Evolutionary conservation across 2,329 filamentous ascomycete genomes (phyloP).

Genomic region (Ophiostoma novo-ulmi): DNA sequence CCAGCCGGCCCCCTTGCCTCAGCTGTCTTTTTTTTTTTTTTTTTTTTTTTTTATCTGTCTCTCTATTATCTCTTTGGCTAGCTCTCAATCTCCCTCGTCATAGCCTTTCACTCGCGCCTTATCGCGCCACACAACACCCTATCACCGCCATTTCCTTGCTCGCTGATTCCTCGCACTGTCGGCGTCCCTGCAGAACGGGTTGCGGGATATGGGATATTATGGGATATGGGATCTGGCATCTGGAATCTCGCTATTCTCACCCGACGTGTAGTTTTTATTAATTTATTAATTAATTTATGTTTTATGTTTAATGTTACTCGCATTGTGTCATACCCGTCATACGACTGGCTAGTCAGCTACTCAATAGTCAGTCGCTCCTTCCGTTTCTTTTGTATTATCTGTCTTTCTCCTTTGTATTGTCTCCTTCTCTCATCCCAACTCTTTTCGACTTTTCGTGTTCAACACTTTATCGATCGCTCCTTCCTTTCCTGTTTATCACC

Average conservation of each 20-base stretch:
- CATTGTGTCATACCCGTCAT: background rate
- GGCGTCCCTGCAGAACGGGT: background rate
- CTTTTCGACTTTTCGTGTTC: background rate
- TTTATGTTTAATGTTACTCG: background rate
- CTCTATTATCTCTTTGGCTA: background rate
- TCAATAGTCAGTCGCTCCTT: background rate
- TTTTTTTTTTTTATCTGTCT: background rate
- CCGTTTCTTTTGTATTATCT: too few species aligned
- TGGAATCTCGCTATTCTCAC: conserved; percentile 3
- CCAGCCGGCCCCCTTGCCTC: background rate
- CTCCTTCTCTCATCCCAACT: background rate
- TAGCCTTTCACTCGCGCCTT: background rate
- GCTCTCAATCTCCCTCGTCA: background rate
- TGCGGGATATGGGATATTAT: background rate
- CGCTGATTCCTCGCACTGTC: conserved; percentile 12
- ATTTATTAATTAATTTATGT: background rate
- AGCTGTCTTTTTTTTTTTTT: background rate
- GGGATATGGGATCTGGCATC: background rate
- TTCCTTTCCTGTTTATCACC: background rate
- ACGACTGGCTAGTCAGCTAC: background rate
- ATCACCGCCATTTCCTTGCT: conserved; percentile 2
- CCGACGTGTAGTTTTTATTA: background rate
- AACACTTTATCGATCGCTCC: background rate
- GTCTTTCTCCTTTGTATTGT: background rate
- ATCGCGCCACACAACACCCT: background rate